phyloP scores from a whole-genome alignment of 78 protist genomes.

The Diacronema lutheri region DNA sequence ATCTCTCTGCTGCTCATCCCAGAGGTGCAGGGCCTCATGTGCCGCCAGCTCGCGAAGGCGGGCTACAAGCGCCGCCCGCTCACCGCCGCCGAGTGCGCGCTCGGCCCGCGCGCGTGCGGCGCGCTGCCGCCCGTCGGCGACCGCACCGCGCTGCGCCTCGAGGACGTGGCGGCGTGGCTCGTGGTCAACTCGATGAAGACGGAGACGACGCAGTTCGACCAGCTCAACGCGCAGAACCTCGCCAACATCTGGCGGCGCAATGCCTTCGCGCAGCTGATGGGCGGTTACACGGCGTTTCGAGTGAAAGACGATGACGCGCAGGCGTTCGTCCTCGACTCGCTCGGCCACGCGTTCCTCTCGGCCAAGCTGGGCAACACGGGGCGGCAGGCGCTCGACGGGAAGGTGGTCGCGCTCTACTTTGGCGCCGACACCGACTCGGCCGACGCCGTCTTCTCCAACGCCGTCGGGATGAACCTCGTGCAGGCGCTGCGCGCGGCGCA shows the following conservation, averaged over 20 bases:
- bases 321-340: background rate
- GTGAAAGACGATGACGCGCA: background rate
- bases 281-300: background rate
- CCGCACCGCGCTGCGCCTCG: background rate
- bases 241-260: constrained; percentile 1
- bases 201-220: constrained; percentile 37
- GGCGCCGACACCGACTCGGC: background rate
- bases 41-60: background rate
- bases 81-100: background rate
- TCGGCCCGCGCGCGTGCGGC: background rate
- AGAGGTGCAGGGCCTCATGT: constrained; percentile 18
- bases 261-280: background rate
- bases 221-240: constrained; percentile 37
- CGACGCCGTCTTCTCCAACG: background rate
- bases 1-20: constrained; percentile 17
- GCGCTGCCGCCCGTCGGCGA: background rate
- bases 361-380: background rate
- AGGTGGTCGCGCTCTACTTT: background rate
- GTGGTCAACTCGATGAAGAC: constrained; percentile 35
- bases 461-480: background rate
- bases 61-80: background rate
- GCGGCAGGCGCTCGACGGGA: background rate
- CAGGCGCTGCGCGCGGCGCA: background rate
- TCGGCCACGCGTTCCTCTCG: background rate
- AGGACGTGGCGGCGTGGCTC: constrained; percentile 46